Base-by-base conservation (phyloP, 345 rosid species). In the Odontarrhena argentea region DNA sequence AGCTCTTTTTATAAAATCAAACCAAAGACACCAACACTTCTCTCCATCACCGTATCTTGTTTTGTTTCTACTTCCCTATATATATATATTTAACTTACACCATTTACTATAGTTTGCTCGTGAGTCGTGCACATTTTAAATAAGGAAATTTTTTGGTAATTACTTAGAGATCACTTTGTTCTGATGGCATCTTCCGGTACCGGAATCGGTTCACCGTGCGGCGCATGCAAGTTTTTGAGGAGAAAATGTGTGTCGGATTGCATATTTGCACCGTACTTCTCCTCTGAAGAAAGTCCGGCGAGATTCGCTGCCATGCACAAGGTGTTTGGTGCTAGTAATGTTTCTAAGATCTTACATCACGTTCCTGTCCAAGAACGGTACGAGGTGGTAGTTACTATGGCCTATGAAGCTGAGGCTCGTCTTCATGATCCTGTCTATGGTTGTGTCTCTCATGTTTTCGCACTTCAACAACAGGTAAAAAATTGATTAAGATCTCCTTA, bases 241-340 rank as follows among this genome's bases (percentile, higher is more conserved):
- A 36, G 86, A 37, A 80, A 77, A 69, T 82, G 86, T 26, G 79
- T 77, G 10, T 26, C 68, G 24, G 84, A 70, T 49, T 82, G 84
- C 45, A 44, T 80, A 13, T 80, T 82, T 48, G 67, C 74, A n/a
- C 67, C 84, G 1, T 82, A 82, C 35, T 82, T 82, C 49, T 66
- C 73, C 61, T 75, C 82, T 8, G 84, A 82, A n/a, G 84, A 80
- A 70, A 81, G 82, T 9, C 60, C 77, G 3, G 77, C 80, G 0
- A 57, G 76, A 15, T 80, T 80, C 55, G 82, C 86, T 1, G 86
- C 86, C 59, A 73, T 80, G 26, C 84, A 82, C 61, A 82, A 82
- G 75, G 86, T 82, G 18, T 82, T 82, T 28, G 86, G 86, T 9
- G 86, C 86, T 12, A 80, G 86, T 44, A 82, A 82, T 34, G 84